These are phyloP conservation scores for Aureobasidium sp. DNA, from an alignment of 2,329 filamentous ascomycete species.

Conservation along the genomic window DNA sequence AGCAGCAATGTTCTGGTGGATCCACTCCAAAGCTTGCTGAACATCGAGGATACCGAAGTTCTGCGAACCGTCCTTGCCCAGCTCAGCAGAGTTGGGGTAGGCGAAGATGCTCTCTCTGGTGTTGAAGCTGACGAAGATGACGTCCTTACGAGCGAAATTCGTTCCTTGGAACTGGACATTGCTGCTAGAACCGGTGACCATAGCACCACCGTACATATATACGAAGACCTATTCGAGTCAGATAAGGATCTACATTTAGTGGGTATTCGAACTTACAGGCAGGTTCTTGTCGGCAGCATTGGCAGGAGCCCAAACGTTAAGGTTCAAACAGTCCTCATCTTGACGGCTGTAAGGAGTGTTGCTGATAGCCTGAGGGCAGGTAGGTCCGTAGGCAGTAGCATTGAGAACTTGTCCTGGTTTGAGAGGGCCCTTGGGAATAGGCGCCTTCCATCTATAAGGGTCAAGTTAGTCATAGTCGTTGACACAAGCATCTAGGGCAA, in stretches of 20 bases:
- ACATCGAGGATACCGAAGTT: slow-evolving; percentile 22
- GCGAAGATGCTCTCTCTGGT: slow-evolving; percentile 20
- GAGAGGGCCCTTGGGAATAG: slow-evolving; percentile 22
- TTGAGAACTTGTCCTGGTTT: neutral
- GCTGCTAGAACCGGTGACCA: slow-evolving; percentile 24
- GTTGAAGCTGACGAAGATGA: slow-evolving; percentile 20
- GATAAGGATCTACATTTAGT: neutral
- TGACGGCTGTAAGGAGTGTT: slow-evolving; percentile 26
- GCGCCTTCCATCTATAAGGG: slow-evolving; percentile 32
- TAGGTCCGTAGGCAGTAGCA: slow-evolving; percentile 16
- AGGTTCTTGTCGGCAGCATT: neutral
- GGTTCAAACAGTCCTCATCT: slow-evolving; percentile 21
- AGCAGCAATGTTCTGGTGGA: slow-evolving; percentile 19
- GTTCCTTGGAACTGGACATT: slow-evolving; percentile 30
- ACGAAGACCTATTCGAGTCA: slow-evolving; percentile 12
- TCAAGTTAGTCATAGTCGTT: neutral
- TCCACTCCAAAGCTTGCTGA: slow-evolving; percentile 9
- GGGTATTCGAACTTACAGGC: neutral
- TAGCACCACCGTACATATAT: slow-evolving; percentile 21
- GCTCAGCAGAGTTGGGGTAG: slow-evolving; percentile 17
- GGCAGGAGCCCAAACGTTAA: slow-evolving; percentile 17
- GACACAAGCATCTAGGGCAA: neutral
- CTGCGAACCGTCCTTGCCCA: slow-evolving; percentile 15
- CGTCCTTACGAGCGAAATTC: slow-evolving; percentile 20
- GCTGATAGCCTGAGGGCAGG: slow-evolving; percentile 28